Base-by-base conservation (phyloP, 2,329 filamentous ascomycete genomes). In the Hymenoscyphus infarciens region DNA sequence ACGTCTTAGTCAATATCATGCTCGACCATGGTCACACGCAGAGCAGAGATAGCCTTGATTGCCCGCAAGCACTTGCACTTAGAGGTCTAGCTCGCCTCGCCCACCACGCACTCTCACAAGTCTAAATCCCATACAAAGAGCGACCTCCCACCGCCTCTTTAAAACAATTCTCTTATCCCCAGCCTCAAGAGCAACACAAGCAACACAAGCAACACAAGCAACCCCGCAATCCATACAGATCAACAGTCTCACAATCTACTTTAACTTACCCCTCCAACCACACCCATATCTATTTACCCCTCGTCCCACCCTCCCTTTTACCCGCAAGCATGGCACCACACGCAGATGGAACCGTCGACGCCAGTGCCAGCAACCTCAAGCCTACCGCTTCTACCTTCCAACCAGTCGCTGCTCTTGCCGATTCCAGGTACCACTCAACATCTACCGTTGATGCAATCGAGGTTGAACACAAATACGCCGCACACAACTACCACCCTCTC, bases 401-500 rank as follows among this genome's bases (percentile, higher is more conserved):
- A 56, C 73, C 72, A 25, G 63, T 63, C 38, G 64, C 65, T 31
- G 67, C 64, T 35, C 65, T 70, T 19, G 60, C 69, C 61, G 67
- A 69, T 45, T 70, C 69, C 57, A 80, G 79, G 69, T 86, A 83
- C 80, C 95, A 97, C 79, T 84, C 92, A 61, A 76, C 90, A 22
- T 92, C 94, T 29, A 93, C 92, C 53, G 80, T 87, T 63, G 82
- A 84, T 70, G 94, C 95, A 71, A 96, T 97, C 75, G 80, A 87
- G 60, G 80, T 87, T 60, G 95, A 99, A 80, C 82, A 91, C 73
- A 82, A 90, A 75, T 94, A 86, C 77, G 95, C 95, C 57, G 95
- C 95, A 57, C 95, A 99, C 85, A 99, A 99, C 82, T 99, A 99
- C 83, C 93, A 98, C 78, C 95, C 95, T 16, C 85, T 99, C 2